Base-by-base conservation (phyloP, 1,284 basidiomycete genomes). In the Ustilago vetiveriae region DNA sequence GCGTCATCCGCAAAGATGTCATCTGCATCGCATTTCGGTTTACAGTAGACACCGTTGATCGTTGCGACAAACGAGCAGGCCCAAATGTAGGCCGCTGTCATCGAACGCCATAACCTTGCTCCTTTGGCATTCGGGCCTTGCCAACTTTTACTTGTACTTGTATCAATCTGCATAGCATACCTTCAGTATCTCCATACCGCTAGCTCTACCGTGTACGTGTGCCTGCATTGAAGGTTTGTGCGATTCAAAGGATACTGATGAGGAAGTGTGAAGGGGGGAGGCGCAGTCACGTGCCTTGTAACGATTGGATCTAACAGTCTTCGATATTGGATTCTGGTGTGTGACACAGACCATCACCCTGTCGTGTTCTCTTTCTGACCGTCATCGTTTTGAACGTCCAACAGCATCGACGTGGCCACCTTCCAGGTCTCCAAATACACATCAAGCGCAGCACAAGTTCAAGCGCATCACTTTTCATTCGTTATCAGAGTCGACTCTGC, bases 131-230 rank as follows among this genome's bases (percentile, higher is more conserved):
- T n/a, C 32, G 32, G 6, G 9, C n/a, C 32, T 6, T 35, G 9
- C 32, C 27, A 6, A 7, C 27, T 7, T 13, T 7, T 29, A 6
- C 6, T 29, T 29, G 27, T 29, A 29, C 13, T 29, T 29, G 27
- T 29, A 29, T 29, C 27, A 29, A n/a, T 13, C 27, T 29, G 27
- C 62, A 50, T 58, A 33, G 38, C 46, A 50, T 41, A n/a, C n/a
- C n/a, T n/a, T n/a, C n/a, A n/a, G n/a, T n/a, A n/a, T n/a, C n/a
- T n/a, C n/a, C n/a, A n/a, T n/a, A n/a, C n/a, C n/a, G n/a, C n/a
- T n/a, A n/a, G n/a, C n/a, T n/a, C n/a, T n/a, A n/a, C n/a, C n/a
- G n/a, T n/a, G n/a, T n/a, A n/a, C 17, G 9, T 19, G 17, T 16
- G 17, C 19, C 14, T 11, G 17, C 8, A 7, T 19, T 23, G 13